Conservation (phyloP, 768 basidiomycete species). For the Clitopilus hobsonii region DNA sequence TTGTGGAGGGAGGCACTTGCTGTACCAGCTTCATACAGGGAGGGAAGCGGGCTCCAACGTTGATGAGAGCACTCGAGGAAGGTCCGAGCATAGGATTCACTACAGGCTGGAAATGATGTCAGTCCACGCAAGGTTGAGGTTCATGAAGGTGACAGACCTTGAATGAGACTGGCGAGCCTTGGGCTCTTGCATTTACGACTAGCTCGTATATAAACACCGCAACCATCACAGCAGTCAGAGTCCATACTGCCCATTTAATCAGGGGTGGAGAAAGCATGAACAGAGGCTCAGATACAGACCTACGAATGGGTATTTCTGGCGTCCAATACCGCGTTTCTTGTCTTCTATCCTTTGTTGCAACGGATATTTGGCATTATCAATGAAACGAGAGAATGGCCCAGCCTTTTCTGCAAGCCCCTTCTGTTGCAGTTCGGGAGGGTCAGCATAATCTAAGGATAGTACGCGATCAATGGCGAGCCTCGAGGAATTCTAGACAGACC, state of each 20-base stretch:
- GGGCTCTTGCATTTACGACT: constrained; percentile 65
- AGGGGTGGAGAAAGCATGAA: not conserved
- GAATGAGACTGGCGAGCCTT: constrained; percentile 83
- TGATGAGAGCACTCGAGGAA: constrained; percentile 75
- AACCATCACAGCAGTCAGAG: constrained; percentile 61
- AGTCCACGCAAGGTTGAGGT: not conserved
- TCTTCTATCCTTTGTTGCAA: constrained; percentile 81
- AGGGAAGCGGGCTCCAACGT: constrained; percentile 87
- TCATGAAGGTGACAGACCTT: constrained; percentile 48
- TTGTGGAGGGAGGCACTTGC: constrained; percentile 47
- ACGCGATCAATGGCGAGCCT: not conserved
- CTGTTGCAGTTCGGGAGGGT: constrained; percentile 33
- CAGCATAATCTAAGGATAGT: constrained; percentile 66
- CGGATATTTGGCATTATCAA: constrained; percentile 52
- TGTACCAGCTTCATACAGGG: constrained; percentile 83
- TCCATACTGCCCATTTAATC: constrained; percentile 46
- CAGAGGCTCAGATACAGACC: constrained; percentile 40
- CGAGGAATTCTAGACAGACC: not conserved
- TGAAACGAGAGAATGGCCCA: constrained; percentile 33
- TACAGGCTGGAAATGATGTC: constrained; percentile 44
- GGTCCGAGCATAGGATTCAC: constrained; percentile 93
- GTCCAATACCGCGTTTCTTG: constrained; percentile 80
- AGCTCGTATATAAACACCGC: constrained; percentile 83
- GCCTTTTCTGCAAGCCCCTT: constrained; percentile 31
- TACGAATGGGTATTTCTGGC: constrained; percentile 75